Conservation (phyloP, 1,139 yeast species). For the Debaryomycetaceae sp. region DNA sequence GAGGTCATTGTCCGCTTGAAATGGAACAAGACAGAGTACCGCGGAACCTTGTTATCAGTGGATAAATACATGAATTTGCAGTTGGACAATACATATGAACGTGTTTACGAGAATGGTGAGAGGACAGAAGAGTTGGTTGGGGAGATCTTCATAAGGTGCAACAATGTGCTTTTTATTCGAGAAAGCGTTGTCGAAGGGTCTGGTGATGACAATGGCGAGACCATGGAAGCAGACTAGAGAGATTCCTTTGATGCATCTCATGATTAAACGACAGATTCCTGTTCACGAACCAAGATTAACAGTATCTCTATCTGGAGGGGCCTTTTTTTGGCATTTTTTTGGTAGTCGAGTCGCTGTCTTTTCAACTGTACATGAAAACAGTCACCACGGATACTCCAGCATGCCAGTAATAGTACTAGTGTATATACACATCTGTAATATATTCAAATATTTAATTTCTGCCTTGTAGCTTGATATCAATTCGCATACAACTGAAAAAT, state of each 20-base stretch:
- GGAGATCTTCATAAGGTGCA: constrained; percentile 83
- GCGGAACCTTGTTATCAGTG: constrained; percentile 73
- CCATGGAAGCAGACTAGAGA: constrained; percentile 5
- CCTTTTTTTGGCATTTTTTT: too few relatives aligned
- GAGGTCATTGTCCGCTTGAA: constrained; percentile 82
- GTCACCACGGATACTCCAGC: too few relatives aligned
- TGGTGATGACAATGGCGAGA: constrained; percentile 15
- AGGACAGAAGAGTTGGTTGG: constrained; percentile 60
- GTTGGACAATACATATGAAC: constrained; percentile 67
- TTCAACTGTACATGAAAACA: too few relatives aligned
- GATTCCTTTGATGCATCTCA: too few relatives aligned
- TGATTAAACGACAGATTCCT: too few relatives aligned
- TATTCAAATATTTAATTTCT: too few relatives aligned
- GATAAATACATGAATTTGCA: constrained; percentile 94
- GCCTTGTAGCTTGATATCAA: background rate
- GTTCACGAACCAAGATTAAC: too few relatives aligned
- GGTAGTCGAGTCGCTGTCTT: too few relatives aligned
- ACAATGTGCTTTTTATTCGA: constrained; percentile 70
- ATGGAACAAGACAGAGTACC: constrained; percentile 91
- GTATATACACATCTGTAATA: background rate
- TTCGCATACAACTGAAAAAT: background rate
- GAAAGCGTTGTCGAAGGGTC: constrained; percentile 16
- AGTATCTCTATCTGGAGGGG: too few relatives aligned
- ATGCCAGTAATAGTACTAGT: too few relatives aligned
- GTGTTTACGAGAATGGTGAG: constrained; percentile 38